Conservation (phyloP, 805 yeast genomes). For the Kregervanrija fluxuum region DNA sequence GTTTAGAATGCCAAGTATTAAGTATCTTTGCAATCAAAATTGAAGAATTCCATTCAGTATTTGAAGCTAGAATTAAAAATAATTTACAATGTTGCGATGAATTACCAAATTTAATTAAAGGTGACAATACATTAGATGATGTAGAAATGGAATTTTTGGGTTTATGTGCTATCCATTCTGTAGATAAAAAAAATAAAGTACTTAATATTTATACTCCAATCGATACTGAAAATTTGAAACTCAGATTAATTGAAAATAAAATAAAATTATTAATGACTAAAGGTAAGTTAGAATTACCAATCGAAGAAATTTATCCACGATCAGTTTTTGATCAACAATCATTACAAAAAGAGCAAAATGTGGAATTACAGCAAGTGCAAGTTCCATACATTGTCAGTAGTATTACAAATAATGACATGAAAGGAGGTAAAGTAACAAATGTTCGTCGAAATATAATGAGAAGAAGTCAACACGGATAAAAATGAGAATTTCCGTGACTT, state of each 20-base stretch:
- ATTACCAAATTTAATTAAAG: conserved; percentile 22
- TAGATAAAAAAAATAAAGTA: conserved; percentile 32
- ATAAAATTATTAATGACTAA: conserved; percentile 39
- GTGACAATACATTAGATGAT: conserved; percentile 10
- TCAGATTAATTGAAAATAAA: conserved; percentile 15
- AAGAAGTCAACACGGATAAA: no score
- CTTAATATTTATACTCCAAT: conserved; percentile 55
- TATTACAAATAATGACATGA: conserved; percentile 26
- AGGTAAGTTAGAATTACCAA: conserved; percentile 63
- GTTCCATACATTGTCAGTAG: conserved; percentile 33
- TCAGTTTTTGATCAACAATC: conserved; percentile 4
- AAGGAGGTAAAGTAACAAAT: conserved; percentile 42
- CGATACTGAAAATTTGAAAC: conserved; percentile 8
- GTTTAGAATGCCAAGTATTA: conserved; percentile 36
- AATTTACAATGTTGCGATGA: not conserved
- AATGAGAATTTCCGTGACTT: no score
- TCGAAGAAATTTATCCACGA: conserved; percentile 27
- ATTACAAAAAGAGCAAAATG: not conserved
- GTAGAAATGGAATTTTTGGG: conserved; percentile 34
- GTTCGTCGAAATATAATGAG: conserved; percentile 33
- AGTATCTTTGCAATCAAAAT: conserved; percentile 30
- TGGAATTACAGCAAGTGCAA: no score
- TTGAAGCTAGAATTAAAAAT: conserved; percentile 8
- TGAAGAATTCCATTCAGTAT: conserved; percentile 14
- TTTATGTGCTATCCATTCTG: conserved; percentile 60